phyloP scores from a whole-genome alignment of 2,329 filamentous ascomycete genomes.

The Fusarium irregulare region DNA sequence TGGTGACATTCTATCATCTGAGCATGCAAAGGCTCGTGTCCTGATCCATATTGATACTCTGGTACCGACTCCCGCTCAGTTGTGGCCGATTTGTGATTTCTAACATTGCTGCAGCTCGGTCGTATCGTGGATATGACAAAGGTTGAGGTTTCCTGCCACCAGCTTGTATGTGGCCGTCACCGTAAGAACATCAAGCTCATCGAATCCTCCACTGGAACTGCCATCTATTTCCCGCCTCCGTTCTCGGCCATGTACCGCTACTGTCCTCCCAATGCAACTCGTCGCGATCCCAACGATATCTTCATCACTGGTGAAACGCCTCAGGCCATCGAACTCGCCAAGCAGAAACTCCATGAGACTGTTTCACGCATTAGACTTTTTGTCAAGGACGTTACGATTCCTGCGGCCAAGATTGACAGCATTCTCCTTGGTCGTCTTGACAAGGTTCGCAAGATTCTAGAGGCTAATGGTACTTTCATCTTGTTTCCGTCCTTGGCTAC shows the following conservation, averaged over 20 bases:
- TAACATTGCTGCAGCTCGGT: constrained; percentile 65
- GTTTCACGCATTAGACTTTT: constrained; percentile 83
- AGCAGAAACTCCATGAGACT: constrained; percentile 89
- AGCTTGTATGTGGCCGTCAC: constrained; percentile 90
- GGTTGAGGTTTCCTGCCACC: constrained; percentile 88
- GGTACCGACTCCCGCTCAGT: constrained; percentile 58
- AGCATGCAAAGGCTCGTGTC: constrained; percentile 96
- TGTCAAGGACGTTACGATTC: constrained; percentile 92
- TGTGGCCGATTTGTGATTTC: constrained; percentile 1
- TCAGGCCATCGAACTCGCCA: constrained; percentile 87
- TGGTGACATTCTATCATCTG: constrained; percentile 92
- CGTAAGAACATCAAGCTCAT: constrained; percentile 98
- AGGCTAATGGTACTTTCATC: constrained; percentile 95
- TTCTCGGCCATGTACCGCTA: constrained; percentile 95
- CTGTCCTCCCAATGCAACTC: constrained; percentile 81
- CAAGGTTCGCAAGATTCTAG: constrained; percentile 97
- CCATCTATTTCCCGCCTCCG: constrained; percentile 96
- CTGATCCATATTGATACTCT: constrained; percentile 97
- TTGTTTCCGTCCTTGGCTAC: constrained; percentile 90
- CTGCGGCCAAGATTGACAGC: constrained; percentile 92
- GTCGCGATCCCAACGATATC: constrained; percentile 87
- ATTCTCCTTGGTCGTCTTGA: constrained; percentile 91
- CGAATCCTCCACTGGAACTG: constrained; percentile 93
- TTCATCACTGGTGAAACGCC: constrained; percentile 93
- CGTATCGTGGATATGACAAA: constrained; percentile 82